Base-by-base conservation (phyloP, 202 grass and related monocot species). In the Sporobolus alterniflorus region DNA sequence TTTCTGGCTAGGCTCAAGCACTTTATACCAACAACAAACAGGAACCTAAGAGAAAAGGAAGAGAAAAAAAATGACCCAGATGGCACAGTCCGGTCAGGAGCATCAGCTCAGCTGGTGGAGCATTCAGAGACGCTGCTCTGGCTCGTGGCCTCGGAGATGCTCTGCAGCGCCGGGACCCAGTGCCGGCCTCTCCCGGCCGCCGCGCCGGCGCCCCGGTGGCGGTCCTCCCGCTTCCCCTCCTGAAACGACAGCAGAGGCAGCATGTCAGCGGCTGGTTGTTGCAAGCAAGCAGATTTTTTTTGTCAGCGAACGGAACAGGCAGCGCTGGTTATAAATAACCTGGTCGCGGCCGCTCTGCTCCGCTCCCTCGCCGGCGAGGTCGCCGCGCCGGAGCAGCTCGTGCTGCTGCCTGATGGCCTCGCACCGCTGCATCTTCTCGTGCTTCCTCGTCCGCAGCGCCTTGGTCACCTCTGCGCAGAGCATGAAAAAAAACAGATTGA, bases 121-220 rank as follows among this genome's bases (percentile, higher is more conserved):
- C 78, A 82, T 89, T 87, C 89, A 82, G 84, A 79, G 79, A 88
- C 16, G 79, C 83, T 69, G 75, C 82, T 90, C 74, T 90, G 88
- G 42, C 84, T 83, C 36, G 79, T 80, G 16, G 88, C 60, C 80
- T 99, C 97, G 46, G 91, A 89, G 70, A 99, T 99, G 83, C 97
- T 99, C 86, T 94, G 77, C 75, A 99, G 88, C 2, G 91, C 95
- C 61, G 97, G 97, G n/a, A 89, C 93, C 97, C 97, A 99, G 78
- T 96, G 82, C 57, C 91, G 81, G 52, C 80, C 87, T 67, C 82
- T 81, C 46, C 80, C 77, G 52, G 56, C 56, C 28, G 71, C 51
- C 25, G 78, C 56, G 39, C 76, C 70, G 61, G 74, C 75, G 77
- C 84, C 87, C 69, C 86, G 88, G 72, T 84, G 85, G 68, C 75